phyloP scores from a whole-genome alignment of 495 filamentous ascomycete genomes.

The Penicillium arizonense region DNA sequence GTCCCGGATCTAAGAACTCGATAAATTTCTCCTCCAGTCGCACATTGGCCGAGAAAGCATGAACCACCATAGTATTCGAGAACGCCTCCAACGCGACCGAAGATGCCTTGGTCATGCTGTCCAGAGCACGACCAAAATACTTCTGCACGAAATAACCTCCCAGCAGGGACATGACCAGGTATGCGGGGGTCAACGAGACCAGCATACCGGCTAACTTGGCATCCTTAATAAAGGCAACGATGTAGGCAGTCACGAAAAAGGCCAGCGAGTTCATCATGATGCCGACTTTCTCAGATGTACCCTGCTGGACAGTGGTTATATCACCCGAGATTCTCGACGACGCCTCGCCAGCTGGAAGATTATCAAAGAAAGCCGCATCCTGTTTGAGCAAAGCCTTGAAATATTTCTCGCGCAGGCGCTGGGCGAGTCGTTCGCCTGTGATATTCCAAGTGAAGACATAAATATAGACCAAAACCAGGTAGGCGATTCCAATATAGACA shows the following conservation, averaged over 20 bases:
- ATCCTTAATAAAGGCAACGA: conserved; percentile 61
- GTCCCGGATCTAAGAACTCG: conserved; percentile 36
- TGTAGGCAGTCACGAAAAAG: conserved; percentile 61
- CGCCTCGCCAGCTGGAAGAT: conserved; percentile 52
- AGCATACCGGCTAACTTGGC: conserved; percentile 33
- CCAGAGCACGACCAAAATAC: conserved; percentile 48
- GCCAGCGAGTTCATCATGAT: conserved; percentile 53
- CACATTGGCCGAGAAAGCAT: conserved; percentile 41
- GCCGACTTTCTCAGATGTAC: conserved; percentile 65
- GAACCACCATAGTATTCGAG: conserved; percentile 42
- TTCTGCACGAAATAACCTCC: conserved; percentile 58
- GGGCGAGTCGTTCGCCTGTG: conserved; percentile 56
- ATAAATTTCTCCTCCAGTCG: conserved; percentile 52
- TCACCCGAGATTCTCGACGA: conserved; percentile 56
- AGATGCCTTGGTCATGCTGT: conserved; percentile 43
- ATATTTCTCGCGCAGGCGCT: conserved; percentile 57
- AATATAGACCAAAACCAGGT: conserved; percentile 56
- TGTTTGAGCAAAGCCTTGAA: conserved; percentile 55
- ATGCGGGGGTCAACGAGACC: conserved; percentile 59
- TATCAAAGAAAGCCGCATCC: conserved; percentile 60
- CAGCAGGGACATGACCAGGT: conserved; percentile 60
- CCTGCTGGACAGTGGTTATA: conserved; percentile 55
- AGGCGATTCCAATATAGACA: conserved; percentile 59
- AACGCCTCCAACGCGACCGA: conserved; percentile 45
- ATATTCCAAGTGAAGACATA: conserved; percentile 53